A percentile compares a stretch with the other conserved stretches of the same genome.
phyloP scores from a whole-genome alignment of 441 rosid species.

The Pelargonium myrrhifolium region DNA sequence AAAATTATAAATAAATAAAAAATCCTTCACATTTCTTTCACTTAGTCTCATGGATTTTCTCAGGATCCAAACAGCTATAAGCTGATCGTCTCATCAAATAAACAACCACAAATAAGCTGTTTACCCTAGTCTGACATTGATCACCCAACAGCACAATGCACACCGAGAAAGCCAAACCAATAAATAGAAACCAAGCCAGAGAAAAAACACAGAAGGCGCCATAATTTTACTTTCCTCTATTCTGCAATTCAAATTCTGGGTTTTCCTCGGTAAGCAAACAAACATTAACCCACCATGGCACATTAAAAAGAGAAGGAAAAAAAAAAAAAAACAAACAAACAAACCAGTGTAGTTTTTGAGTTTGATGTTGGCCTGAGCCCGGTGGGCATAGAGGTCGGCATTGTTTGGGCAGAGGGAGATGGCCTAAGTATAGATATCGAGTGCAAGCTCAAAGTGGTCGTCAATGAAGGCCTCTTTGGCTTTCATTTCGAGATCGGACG shows the following conservation, averaged over 20 bases:
- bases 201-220: too few relatives aligned
- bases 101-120: too few relatives aligned
- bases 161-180: too few relatives aligned
- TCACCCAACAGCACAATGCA: not conserved
- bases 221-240: not conserved
- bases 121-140: not conserved
- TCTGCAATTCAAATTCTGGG: not conserved
- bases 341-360: slow-evolving; percentile 60
- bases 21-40: not conserved
- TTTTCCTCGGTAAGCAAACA: not conserved
- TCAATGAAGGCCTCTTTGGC: slow-evolving; percentile 84
- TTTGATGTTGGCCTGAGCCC: slow-evolving; percentile 86
- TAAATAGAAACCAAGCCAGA: too few relatives aligned
- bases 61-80: not conserved
- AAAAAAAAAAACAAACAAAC: not conserved
- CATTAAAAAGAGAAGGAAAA: too few relatives aligned
- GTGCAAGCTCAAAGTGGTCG: slow-evolving; percentile 74
- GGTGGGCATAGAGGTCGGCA: slow-evolving; percentile 76
- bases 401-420: slow-evolving; percentile 49
- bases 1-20: not conserved
- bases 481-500: slow-evolving; percentile 59
- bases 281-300: not conserved
- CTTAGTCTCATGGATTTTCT: too few relatives aligned
- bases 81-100: not conserved
- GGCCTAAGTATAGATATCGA: slow-evolving; percentile 72